These are phyloP conservation scores for Magnusiomyces ingens DNA, from an alignment of 1,139 yeast genomes.

Conservation along the genomic window DNA sequence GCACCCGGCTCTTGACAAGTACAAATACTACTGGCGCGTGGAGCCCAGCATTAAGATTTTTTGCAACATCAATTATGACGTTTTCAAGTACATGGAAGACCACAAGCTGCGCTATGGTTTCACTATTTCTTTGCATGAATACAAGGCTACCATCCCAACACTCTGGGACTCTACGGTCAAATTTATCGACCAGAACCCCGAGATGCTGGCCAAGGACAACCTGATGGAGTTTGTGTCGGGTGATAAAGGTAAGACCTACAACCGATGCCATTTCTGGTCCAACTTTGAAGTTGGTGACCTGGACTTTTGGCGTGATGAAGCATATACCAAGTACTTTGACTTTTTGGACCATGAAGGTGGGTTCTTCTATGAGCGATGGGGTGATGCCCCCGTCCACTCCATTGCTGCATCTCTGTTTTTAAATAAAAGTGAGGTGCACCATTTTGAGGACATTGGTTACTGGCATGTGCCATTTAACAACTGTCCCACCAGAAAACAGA, in stretches of 20 bases:
- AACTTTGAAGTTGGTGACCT: slow-evolving; percentile 26
- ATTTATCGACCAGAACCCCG: slow-evolving; percentile 59
- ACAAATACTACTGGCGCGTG: slow-evolving; percentile 93
- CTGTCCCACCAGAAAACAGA: slow-evolving; percentile 49
- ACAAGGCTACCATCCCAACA: slow-evolving; percentile 70
- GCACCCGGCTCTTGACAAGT: slow-evolving; percentile 63
- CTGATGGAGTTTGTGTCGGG: not conserved
- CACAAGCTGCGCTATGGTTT: slow-evolving; percentile 71
- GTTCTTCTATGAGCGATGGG: slow-evolving; percentile 93
- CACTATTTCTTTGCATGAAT: slow-evolving; percentile 80
- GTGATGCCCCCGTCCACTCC: slow-evolving; percentile 90
- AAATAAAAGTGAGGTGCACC: slow-evolving; percentile 60
- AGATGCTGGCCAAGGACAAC: slow-evolving; percentile 43
- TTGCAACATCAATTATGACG: slow-evolving; percentile 80
- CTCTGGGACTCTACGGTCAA: slow-evolving; percentile 72
- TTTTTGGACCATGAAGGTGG: slow-evolving; percentile 73
- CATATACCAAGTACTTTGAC: slow-evolving; percentile 64
- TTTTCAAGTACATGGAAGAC: slow-evolving; percentile 77
- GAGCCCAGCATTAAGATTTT: slow-evolving; percentile 80
- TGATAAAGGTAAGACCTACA: not conserved
- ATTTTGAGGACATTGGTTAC: slow-evolving; percentile 78
- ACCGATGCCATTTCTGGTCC: slow-evolving; percentile 5
- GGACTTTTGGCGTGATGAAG: slow-evolving; percentile 65
- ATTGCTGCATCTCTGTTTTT: slow-evolving; percentile 68
- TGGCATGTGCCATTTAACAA: slow-evolving; percentile 73